Evolutionary conservation across 345 rosid species (phyloP).

Genomic region (Eucalyptus pauciflora): DNA sequence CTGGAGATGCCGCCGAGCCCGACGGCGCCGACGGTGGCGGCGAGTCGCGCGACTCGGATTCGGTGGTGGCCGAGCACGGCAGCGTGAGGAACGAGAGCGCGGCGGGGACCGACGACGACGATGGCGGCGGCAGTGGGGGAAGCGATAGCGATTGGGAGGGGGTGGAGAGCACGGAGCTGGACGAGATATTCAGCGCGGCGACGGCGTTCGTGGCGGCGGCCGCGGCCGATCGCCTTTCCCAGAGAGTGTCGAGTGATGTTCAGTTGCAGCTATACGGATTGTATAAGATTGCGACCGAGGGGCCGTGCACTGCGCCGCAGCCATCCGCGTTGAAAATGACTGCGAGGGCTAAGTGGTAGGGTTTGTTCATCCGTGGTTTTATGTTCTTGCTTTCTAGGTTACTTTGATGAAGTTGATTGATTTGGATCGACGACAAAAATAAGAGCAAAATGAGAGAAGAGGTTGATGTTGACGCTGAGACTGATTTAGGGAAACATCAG

Average conservation of each 20-base stretch:
- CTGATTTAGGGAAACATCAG: background rate
- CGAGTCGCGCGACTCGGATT: constrained; percentile 29
- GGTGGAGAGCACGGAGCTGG: constrained; percentile 87
- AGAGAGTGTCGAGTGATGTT: constrained; percentile 41
- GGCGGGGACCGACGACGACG: constrained; percentile 20
- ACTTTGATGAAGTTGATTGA: background rate
- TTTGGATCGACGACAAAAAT: background rate
- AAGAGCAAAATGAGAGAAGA: background rate
- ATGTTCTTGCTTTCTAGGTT: background rate
- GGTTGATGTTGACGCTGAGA: background rate
- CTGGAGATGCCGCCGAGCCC: background rate
- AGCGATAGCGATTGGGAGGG: constrained; percentile 88
- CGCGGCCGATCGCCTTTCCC: constrained; percentile 63
- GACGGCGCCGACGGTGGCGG: background rate
- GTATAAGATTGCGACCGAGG: constrained; percentile 86
- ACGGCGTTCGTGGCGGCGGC: constrained; percentile 62
- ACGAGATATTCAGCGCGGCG: constrained; percentile 82
- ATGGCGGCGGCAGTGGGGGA: background rate
- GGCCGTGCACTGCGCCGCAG: constrained; percentile 76
- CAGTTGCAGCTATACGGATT: constrained; percentile 82
- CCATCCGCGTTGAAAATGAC: constrained; percentile 90
- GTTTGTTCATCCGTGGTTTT: background rate
- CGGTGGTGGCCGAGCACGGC: constrained; percentile 66
- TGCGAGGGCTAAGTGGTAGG: constrained; percentile 89
- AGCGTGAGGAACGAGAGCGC: constrained; percentile 58